These are phyloP conservation scores for Solanum sitiens DNA, from an alignment of 257 asterid species.

Conservation along the genomic window DNA sequence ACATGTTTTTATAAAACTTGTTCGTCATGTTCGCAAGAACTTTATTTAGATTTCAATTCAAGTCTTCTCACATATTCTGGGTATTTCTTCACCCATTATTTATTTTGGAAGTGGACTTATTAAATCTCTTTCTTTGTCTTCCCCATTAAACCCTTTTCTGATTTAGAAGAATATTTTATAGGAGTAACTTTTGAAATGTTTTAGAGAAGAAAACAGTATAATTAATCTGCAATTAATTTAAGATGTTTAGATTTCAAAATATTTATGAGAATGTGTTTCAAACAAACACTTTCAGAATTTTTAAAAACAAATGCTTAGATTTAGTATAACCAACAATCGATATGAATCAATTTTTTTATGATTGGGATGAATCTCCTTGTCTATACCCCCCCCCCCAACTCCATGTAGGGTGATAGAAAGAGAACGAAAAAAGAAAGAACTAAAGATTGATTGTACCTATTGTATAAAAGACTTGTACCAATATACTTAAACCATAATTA, in stretches of 20 bases:
- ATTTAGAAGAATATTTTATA: neutral
- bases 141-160: too few species aligned
- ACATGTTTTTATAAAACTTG: too few species aligned
- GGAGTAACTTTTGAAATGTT: neutral
- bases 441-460: neutral
- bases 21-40: too few species aligned
- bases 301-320: neutral
- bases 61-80: too few species aligned
- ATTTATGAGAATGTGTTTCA: neutral
- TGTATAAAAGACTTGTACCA: neutral
- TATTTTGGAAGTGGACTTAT: too few species aligned
- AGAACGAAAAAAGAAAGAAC: neutral
- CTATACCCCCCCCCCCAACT: accelerated
- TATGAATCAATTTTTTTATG: neutral
- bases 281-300: neutral
- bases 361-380: neutral
- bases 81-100: too few species aligned
- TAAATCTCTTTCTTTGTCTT: too few species aligned
- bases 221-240: neutral
- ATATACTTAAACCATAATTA: neutral
- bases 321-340: neutral
- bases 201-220: neutral
- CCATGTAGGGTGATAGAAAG: neutral
- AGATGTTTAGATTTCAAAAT: neutral
- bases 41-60: too few species aligned